Conservation (phyloP, 2,329 filamentous ascomycete genomes). For the Aureobasidium sp. region DNA sequence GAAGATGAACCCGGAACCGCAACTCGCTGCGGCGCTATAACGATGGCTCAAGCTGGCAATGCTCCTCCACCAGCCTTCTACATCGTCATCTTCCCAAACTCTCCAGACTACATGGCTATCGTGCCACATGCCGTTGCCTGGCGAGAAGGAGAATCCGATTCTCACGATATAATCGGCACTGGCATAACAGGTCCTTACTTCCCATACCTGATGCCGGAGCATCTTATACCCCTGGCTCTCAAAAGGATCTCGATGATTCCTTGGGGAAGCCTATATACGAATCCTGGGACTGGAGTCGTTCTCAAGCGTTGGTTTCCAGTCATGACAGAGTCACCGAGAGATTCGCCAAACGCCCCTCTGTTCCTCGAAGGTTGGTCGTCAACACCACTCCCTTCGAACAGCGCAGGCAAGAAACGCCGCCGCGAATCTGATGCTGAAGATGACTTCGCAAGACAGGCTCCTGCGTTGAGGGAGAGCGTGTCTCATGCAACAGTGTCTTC, state of each 20-base stretch:
- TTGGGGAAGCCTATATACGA: neutral
- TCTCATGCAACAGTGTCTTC: neutral
- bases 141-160: neutral
- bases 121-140: neutral
- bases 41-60: neutral
- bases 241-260: neutral
- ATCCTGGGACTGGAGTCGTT: neutral
- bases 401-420: neutral
- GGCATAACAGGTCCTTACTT: slow-evolving; percentile 2
- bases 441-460: neutral
- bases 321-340: neutral
- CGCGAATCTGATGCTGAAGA: neutral
- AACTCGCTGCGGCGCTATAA: neutral
- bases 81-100: neutral
- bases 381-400: neutral
- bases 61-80: slow-evolving; percentile 1
- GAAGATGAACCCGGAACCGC: neutral
- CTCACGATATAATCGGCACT: neutral
- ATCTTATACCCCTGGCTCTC: neutral
- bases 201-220: neutral
- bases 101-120: neutral
- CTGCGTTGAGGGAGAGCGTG: neutral
- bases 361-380: neutral
- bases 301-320: neutral
- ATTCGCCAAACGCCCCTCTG: neutral